Conservation (phyloP, 805 yeast genomes). For the Candida pseudoglaebosa region DNA sequence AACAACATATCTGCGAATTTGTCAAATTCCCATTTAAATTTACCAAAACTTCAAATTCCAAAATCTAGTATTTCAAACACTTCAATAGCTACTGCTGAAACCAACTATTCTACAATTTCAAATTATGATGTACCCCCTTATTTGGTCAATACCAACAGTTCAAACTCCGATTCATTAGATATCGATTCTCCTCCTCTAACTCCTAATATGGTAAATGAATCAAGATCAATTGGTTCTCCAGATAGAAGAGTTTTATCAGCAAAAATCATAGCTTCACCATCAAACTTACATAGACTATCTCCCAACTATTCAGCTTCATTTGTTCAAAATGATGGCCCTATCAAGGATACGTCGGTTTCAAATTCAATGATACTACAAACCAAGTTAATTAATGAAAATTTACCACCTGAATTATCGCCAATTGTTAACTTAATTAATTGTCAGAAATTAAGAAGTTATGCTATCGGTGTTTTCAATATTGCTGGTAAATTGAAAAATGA, state of each 20-base stretch:
- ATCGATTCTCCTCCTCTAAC: constrained; percentile 3
- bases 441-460: constrained; percentile 65
- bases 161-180: not conserved
- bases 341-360: constrained; percentile 5
- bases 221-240: not conserved
- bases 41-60: not conserved
- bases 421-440: constrained; percentile 65
- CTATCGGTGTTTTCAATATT: constrained; percentile 45
- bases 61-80: not conserved
- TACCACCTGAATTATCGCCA: constrained; percentile 68
- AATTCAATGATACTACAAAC: constrained; percentile 15
- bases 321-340: constrained; percentile 8
- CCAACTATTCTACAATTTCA: not conserved
- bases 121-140: not conserved
- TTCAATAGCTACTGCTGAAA: not conserved
- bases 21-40: not conserved
- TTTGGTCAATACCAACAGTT: not conserved
- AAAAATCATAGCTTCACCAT: constrained; percentile 28
- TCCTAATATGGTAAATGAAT: not conserved
- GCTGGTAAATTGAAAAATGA: constrained; percentile 17
- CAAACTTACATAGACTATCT: constrained; percentile 30
- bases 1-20: not conserved
- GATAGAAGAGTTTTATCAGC: constrained; percentile 23
- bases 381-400: constrained; percentile 18
- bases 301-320: not conserved